phyloP scores from a whole-genome alignment of 1,284 basidiomycete species.

The Ceratobasidium sp. region DNA sequence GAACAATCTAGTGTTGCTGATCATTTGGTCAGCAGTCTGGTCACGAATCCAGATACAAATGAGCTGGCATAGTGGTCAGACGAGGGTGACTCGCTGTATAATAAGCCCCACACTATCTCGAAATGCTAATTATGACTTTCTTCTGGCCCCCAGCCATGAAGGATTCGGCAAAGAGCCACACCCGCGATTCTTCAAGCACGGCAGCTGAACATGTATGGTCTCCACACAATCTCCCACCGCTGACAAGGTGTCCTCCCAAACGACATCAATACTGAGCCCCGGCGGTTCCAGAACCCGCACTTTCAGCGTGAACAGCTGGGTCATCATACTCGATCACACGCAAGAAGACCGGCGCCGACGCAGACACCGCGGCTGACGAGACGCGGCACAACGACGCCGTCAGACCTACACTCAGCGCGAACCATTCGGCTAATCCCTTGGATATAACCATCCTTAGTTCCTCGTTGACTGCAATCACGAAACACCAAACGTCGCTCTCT shows the following conservation, averaged over 20 bases:
- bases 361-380: slow-evolving; percentile 52
- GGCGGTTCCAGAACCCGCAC: slow-evolving; percentile 93
- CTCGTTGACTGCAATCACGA: slow-evolving; percentile 91
- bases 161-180: slow-evolving; percentile 95
- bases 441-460: slow-evolving; percentile 83
- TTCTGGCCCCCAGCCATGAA: slow-evolving; percentile 99
- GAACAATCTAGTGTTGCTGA: slow-evolving; percentile 20
- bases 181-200: slow-evolving; percentile 96
- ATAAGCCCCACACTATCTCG: slow-evolving; percentile 61
- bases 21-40: slow-evolving; percentile 76
- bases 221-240: slow-evolving; percentile 96
- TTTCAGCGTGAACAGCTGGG: slow-evolving; percentile 93
- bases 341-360: slow-evolving; percentile 67
- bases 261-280: slow-evolving; percentile 87
- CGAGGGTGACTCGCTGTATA: slow-evolving; percentile 92
- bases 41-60: slow-evolving; percentile 86
- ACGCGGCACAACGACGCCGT: slow-evolving; percentile 31
- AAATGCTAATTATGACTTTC: slow-evolving; percentile 72
- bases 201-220: slow-evolving; percentile 99
- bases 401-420: slow-evolving; percentile 43
- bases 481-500: slow-evolving; percentile 91
- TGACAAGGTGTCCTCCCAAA: slow-evolving; percentile 93
- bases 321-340: slow-evolving; percentile 88
- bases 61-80: slow-evolving; percentile 92
- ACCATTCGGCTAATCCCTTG: slow-evolving; percentile 64